A percentile compares a stretch with the other conserved stretches of the same genome.
These are phyloP conservation scores for Aspergillus sclerotialis DNA, from an alignment of 2,329 filamentous ascomycete genomes.

Conservation along the genomic window DNA sequence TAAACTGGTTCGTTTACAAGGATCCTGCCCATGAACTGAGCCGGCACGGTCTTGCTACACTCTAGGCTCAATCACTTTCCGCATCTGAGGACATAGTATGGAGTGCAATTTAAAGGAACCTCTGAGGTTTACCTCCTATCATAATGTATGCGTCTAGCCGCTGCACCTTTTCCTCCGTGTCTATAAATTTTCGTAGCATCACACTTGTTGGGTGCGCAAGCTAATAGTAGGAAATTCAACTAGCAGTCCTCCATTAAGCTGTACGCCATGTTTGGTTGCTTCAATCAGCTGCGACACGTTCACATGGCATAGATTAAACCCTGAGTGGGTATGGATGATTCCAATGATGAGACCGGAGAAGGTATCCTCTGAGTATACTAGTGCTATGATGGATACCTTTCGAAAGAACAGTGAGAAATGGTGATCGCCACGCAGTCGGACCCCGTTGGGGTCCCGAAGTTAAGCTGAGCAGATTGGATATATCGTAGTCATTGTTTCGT, in stretches of 20 bases:
- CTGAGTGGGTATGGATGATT: slow-evolving; percentile 65
- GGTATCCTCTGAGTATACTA: slow-evolving; percentile 66
- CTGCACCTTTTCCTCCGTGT: slow-evolving; percentile 75
- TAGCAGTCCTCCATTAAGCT: slow-evolving; percentile 59
- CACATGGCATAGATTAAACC: slow-evolving; percentile 68
- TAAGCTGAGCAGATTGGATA: slow-evolving; percentile 46
- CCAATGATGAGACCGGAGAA: slow-evolving; percentile 66
- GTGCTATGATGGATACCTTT: slow-evolving; percentile 70
- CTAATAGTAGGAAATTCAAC: slow-evolving; percentile 71
- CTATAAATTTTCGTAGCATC: slow-evolving; percentile 68
- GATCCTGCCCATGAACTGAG: slow-evolving; percentile 68
- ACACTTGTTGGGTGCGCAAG: slow-evolving; percentile 65
- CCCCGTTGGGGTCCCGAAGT: slow-evolving; percentile 55
- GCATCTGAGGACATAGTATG: no score
- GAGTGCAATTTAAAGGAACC: neutral
- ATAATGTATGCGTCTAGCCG: slow-evolving; percentile 62
- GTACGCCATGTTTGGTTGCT: slow-evolving; percentile 61
- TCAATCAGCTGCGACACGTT: slow-evolving; percentile 67
- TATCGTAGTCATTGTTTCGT: slow-evolving; percentile 46
- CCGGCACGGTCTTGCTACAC: slow-evolving; percentile 68
- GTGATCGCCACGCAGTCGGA: slow-evolving; percentile 62
- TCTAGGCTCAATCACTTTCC: slow-evolving; percentile 36
- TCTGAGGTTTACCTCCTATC: slow-evolving; percentile 53
- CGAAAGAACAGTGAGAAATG: slow-evolving; percentile 70
- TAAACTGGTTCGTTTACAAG: slow-evolving; percentile 66